These are phyloP conservation scores for Scenedesmus sp. DNA, from an alignment of 163 green algal genomes.

Conservation along the genomic window DNA sequence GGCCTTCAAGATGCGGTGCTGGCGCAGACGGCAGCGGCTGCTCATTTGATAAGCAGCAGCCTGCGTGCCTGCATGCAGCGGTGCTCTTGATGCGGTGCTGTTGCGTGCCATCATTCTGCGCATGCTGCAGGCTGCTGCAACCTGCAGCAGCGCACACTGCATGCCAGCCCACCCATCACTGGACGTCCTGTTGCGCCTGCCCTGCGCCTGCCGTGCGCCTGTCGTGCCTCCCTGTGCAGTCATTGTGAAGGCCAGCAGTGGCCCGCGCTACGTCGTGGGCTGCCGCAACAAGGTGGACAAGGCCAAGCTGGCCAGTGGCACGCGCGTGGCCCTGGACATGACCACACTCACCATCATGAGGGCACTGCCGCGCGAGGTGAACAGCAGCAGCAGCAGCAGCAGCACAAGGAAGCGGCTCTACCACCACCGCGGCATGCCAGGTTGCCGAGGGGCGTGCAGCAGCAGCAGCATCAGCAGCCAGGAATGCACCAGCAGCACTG, in stretches of 20 bases:
- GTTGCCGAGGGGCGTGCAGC: no score
- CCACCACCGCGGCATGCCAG: no score
- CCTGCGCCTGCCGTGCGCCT: neutral
- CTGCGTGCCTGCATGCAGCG: no score
- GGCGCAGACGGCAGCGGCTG: neutral
- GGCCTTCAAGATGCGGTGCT: neutral
- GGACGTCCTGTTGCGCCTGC: no score
- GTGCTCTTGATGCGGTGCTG: neutral
- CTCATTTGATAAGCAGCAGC: neutral
- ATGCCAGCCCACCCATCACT: neutral
- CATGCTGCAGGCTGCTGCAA: neutral
- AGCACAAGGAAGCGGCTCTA: neutral
- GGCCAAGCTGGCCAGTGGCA: constrained; percentile 91
- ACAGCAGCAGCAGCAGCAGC: neutral
- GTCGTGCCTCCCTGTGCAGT: constrained; percentile 74
- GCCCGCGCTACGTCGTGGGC: constrained; percentile 98
- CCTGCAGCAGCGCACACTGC: neutral
- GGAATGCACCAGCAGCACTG: no score
- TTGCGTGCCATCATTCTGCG: neutral
- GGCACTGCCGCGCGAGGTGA: constrained; percentile 94
- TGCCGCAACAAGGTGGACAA: constrained; percentile 98
- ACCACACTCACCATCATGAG: constrained; percentile 99
- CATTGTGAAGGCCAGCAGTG: constrained; percentile 99
- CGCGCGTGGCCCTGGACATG: constrained; percentile 98
- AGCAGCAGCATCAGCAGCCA: no score